Evolutionary conservation across 345 rosid species (phyloP), one percentile per base, ranked within the genome.

Genomic region (Physaria fendleri): DNA sequence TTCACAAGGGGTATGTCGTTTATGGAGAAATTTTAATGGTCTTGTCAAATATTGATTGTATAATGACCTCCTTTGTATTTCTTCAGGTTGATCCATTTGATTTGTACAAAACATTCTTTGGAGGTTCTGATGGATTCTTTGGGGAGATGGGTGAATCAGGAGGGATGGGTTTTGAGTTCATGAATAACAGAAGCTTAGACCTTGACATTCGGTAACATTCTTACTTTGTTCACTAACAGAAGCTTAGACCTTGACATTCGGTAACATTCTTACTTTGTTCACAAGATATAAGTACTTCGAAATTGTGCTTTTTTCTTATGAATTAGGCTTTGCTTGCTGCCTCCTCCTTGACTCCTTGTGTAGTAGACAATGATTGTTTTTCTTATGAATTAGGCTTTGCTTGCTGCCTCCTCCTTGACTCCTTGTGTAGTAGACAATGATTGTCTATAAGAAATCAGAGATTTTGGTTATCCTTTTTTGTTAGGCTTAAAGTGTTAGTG

Each of bases 41-140:
- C 5, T 47, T 12, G n/a, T n/a, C 8, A 6, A 8, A 1, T 9
- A 2, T 3, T 7, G 9, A n/a, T 39, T 17, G 7, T 21, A 13
- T 9, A 23, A 2, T 52, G 45, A 22, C 6, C 12, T 69, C 13
- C 5, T 18, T 33, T 8, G 5, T 42, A 2, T 11, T 22, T 66
- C 39, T 59, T 44, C 73, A 92, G 98, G 88, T 81, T 73, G 96
- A 92, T 75, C 96, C 95, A 32, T 92, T 82, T 66, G 93, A 85
- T 30, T 66, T 88, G 62, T 92, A 77, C 56, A 81, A 81, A 71
- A 38, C 93, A 23, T 88, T 88, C 81, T 85, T 92, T 72, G 93
- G 98, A 30, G 81, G 78, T 69, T 80, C 92, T 18, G 80, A 81
- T 56, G 92, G 85, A 23, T 44, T 82, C 66, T 91, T 91, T 71